phyloP scores from a whole-genome alignment of 495 filamentous ascomycete genomes.

The Schizothecium vesticola region DNA sequence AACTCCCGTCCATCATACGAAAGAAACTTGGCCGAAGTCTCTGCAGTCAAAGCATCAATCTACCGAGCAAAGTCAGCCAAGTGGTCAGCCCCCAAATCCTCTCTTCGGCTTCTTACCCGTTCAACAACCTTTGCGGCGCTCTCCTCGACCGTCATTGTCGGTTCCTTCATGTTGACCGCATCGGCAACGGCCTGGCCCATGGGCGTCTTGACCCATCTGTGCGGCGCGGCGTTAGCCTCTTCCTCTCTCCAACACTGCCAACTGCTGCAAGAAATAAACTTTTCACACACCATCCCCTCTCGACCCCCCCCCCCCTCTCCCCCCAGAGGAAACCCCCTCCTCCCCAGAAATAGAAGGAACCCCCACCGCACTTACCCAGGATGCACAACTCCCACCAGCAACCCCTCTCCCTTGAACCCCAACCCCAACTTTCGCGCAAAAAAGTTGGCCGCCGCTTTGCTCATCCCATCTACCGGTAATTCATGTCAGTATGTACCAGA shows the following conservation, averaged over 20 bases:
- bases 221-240: background rate
- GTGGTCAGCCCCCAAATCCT: background rate
- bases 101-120: conserved; percentile 22
- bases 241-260: background rate
- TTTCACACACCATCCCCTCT: too few species aligned
- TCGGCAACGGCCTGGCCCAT: conserved; percentile 37
- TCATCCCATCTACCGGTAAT: too few species aligned
- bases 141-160: conserved; percentile 29
- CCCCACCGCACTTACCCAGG: conserved; percentile 23
- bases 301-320: background rate
- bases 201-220: conserved; percentile 38
- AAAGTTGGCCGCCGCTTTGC: conserved; percentile 27
- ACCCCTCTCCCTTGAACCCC: conserved; percentile 15
- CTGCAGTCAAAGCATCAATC: background rate
- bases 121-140: conserved; percentile 25
- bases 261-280: too few species aligned
- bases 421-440: conserved; percentile 22
- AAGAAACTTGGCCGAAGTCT: conserved; percentile 25
- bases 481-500: too few species aligned
- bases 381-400: conserved; percentile 28
- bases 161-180: conserved; percentile 24
- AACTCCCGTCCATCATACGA: conserved; percentile 14
- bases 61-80: background rate
- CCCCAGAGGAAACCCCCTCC: background rate
- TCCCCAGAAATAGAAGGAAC: background rate